A percentile compares a stretch with the other conserved stretches of the same genome.
Evolutionary conservation across 2,329 filamentous ascomycete genomes (phyloP).

Genomic region (Periconia digitata): DNA sequence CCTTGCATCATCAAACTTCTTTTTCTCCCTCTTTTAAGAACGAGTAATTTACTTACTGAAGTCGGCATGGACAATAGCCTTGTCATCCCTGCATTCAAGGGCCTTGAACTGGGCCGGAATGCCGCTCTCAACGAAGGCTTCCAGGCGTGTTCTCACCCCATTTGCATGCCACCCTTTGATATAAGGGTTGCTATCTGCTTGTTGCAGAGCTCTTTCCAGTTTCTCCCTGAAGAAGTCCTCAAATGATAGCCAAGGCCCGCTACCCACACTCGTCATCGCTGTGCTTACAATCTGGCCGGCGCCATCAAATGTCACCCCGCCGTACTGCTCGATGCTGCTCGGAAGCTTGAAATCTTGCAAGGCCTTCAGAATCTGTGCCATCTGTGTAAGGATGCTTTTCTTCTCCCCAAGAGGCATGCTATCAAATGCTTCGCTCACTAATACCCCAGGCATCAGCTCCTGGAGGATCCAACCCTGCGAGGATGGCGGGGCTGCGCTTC

Average conservation of each 20-base stretch:
- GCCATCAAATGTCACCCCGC: constrained; percentile 37
- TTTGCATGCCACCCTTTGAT: constrained; percentile 37
- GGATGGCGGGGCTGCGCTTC: constrained; percentile 18
- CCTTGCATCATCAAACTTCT: constrained; percentile 5
- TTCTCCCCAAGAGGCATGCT: constrained; percentile 25
- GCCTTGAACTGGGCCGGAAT: constrained; percentile 22
- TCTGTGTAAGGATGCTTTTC: constrained; percentile 30
- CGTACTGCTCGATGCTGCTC: constrained; percentile 30
- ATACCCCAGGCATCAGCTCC: constrained; percentile 33
- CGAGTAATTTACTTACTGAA: constrained; percentile 25
- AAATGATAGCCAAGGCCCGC: constrained; percentile 33
- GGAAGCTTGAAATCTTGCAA: constrained; percentile 38
- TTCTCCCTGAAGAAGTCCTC: constrained; percentile 28
- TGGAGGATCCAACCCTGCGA: constrained; percentile 34
- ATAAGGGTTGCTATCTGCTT: constrained; percentile 26
- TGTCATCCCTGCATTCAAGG: constrained; percentile 17
- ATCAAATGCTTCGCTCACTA: constrained; percentile 22
- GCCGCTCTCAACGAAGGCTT: constrained; percentile 27
- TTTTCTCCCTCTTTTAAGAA: no score
- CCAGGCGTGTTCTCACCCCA: constrained; percentile 29
- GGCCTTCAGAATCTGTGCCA: constrained; percentile 32
- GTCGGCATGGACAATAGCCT: constrained; percentile 31
- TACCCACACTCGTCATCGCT: constrained; percentile 33
- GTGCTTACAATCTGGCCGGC: constrained; percentile 34
- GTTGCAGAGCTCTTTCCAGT: constrained; percentile 25